A percentile compares a stretch with the other conserved stretches of the same genome.
Evolutionary conservation across 225 moss, liverwort and hornwort genomes (phyloP).

Genomic region (Ulota crispa): DNA sequence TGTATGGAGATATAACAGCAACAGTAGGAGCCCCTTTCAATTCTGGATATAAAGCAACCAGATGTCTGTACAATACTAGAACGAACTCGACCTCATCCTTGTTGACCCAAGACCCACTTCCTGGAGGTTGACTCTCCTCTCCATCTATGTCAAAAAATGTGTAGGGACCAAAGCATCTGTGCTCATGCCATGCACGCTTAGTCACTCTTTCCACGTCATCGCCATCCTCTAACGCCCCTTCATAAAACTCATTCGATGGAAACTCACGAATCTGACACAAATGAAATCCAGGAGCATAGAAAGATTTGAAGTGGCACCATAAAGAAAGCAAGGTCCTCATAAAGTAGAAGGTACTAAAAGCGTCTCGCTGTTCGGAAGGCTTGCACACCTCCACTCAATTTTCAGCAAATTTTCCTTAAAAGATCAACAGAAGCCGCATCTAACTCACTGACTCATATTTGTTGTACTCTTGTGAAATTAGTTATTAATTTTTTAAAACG

Average conservation of each 20-base stretch:
- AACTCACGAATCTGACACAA: constrained; percentile 84
- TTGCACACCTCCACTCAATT: too few species aligned
- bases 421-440: too few species aligned
- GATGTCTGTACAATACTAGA: constrained; percentile 78
- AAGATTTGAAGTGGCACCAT: not conserved
- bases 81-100: constrained; percentile 93
- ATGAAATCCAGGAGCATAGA: constrained; percentile 17
- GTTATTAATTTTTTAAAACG: too few species aligned
- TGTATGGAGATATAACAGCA: constrained; percentile 96
- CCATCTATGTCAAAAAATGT: constrained; percentile 84
- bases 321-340: constrained; percentile 6
- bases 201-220: constrained; percentile 68
- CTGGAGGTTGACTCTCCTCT: constrained; percentile 85
- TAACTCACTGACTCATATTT: too few species aligned
- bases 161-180: constrained; percentile 94
- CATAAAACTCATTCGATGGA: constrained; percentile 92
- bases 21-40: constrained; percentile 71
- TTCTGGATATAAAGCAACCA: constrained; percentile 76
- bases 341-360: not conserved
- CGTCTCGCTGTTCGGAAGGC: too few species aligned
- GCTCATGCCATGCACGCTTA: constrained; percentile 91
- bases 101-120: constrained; percentile 97
- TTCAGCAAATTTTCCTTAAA: too few species aligned
- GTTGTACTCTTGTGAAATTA: too few species aligned
- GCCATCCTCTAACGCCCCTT: constrained; percentile 77